Evolutionary conservation across 768 basidiomycete genomes (phyloP).

Genomic region (Atractiella rhizophila): DNA sequence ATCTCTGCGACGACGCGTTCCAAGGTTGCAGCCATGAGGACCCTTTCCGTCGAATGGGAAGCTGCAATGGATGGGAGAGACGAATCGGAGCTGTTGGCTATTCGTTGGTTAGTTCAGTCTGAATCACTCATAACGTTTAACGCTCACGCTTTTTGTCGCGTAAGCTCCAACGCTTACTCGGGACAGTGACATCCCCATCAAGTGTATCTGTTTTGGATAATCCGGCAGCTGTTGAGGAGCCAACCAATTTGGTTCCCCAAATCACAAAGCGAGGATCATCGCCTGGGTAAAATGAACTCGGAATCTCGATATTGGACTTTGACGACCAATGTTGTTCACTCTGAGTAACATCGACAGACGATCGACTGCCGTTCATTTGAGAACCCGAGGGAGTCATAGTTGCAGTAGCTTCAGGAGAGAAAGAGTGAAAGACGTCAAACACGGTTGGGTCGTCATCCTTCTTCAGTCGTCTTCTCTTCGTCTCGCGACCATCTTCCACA

Average conservation of each 20-base stretch:
- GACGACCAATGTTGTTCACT: not conserved
- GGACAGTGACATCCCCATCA: too few species aligned
- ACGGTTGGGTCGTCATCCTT: constrained; percentile 8
- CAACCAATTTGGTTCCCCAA: constrained; percentile 41
- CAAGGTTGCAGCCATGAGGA: constrained; percentile 69
- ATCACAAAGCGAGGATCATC: constrained; percentile 79
- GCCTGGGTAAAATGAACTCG: constrained; percentile 17
- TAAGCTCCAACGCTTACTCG: too few species aligned
- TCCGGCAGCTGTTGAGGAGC: too few species aligned
- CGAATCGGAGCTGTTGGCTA: constrained; percentile 8
- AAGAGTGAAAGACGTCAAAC: constrained; percentile 13
- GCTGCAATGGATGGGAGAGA: constrained; percentile 15
- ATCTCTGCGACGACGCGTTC: constrained; percentile 82
- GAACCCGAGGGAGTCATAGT: not conserved
- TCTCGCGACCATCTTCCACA: not conserved
- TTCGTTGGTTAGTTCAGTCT: not conserved
- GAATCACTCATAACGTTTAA: not conserved
- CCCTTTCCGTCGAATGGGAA: constrained; percentile 8
- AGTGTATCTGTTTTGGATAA: too few species aligned
- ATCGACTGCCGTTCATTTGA: not conserved
- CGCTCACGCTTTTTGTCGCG: not conserved
- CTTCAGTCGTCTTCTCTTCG: not conserved
- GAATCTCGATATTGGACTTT: not conserved
- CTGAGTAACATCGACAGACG: not conserved
- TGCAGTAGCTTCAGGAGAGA: not conserved